Percentiles rank a stretch among this genome's conserved stretches.
Evolutionary conservation across 176 grass and related monocot genomes (phyloP).

Genomic region (maize (Zea mays)): Zm-B73-REFERENCE-NAM-5.0 NC_050103.1:176613001-176613500

Average conservation of each 20-base stretch:
- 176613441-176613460: background rate
- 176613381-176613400: constrained; percentile 70
- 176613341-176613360: constrained; percentile 51
- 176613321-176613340: constrained; percentile 70
- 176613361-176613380: constrained; percentile 59
- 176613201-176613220: constrained; percentile 47
- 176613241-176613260: constrained; percentile 75
- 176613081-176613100: background rate
- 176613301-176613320: constrained; percentile 67
- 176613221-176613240: constrained; percentile 59
- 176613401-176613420: constrained; percentile 95
- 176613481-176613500: background rate
- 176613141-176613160: constrained; percentile 95
- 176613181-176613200: constrained; percentile 69
- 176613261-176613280: constrained; percentile 53
- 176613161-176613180: constrained; percentile 90
- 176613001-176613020: constrained; percentile 7
- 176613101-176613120: constrained; percentile 67
- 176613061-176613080: constrained; percentile 42
- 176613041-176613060: constrained; percentile 35
- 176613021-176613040: background rate
- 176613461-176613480: background rate
- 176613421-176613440: constrained; percentile 38
- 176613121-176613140: constrained; percentile 92
- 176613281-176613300: background rate